Evolutionary conservation across 2,329 filamentous ascomycete genomes (phyloP).

Genomic region (Colletotrichum sp.): DNA sequence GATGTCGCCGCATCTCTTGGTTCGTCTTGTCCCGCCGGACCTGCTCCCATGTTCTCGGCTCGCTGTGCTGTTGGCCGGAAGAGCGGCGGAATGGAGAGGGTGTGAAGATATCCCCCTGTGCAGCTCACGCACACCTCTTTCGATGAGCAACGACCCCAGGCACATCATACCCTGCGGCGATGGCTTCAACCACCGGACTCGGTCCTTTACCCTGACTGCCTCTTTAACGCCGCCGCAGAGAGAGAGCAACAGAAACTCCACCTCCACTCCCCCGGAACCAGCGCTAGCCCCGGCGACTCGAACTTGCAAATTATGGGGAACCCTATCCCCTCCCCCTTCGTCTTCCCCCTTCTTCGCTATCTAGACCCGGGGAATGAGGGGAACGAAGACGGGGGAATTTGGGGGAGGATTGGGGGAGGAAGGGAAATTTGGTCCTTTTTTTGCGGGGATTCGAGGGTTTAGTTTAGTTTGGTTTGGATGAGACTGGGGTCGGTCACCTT

Average conservation of each 20-base stretch:
- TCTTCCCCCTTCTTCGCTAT: not conserved
- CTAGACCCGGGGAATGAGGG: conserved; percentile 12
- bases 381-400: not conserved
- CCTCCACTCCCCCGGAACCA: conserved; percentile 8
- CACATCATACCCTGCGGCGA: not conserved
- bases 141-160: not conserved
- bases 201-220: not conserved
- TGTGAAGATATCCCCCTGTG: not conserved
- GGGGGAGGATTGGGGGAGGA: not conserved
- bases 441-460: not conserved
- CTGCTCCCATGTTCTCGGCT: not conserved
- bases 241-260: not conserved
- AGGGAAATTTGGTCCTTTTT: not conserved
- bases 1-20: conserved; percentile 14
- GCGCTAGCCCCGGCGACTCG: not conserved
- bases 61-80: not conserved
- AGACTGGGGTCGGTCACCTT: not conserved
- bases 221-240: not conserved
- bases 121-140: not conserved
- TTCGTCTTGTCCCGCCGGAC: conserved; percentile 3
- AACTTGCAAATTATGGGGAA: conserved; percentile 7
- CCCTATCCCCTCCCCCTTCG: not conserved
- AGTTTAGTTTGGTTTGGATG: not conserved
- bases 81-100: not conserved
- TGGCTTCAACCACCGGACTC: not conserved